phyloP scores from a whole-genome alignment of 2,329 filamentous ascomycete genomes.

The Cladophialophora immunda region DNA sequence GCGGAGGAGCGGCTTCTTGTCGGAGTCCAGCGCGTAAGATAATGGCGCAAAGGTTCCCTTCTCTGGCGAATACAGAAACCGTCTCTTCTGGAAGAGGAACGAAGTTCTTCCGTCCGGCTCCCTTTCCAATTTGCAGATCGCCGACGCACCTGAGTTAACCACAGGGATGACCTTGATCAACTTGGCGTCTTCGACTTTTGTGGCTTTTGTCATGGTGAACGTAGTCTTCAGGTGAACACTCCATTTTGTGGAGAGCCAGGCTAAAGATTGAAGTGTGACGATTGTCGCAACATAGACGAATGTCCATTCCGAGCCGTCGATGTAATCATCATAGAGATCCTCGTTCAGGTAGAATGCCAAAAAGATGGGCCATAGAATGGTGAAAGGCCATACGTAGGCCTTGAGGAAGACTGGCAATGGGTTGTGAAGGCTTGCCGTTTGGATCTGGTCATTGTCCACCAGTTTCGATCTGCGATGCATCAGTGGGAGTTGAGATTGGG shows the following conservation, averaged over 20 bases:
- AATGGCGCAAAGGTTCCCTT: constrained; percentile 81
- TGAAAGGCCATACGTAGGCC: constrained; percentile 91
- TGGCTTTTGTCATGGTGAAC: constrained; percentile 80
- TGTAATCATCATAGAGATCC: constrained; percentile 88
- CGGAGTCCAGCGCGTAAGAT: constrained; percentile 81
- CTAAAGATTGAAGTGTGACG: constrained; percentile 82
- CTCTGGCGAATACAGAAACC: constrained; percentile 82
- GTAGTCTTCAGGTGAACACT: constrained; percentile 84
- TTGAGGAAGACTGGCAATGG: constrained; percentile 83
- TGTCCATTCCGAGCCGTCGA: constrained; percentile 95
- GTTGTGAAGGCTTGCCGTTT: constrained; percentile 85
- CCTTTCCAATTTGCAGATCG: constrained; percentile 82
- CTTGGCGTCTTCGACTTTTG: constrained; percentile 74
- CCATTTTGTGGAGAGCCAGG: constrained; percentile 98
- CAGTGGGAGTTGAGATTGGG: constrained; percentile 8
- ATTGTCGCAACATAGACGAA: constrained; percentile 93
- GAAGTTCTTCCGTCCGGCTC: constrained; percentile 80
- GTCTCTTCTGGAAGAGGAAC: constrained; percentile 97
- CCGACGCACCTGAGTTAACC: constrained; percentile 85
- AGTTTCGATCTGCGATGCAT: constrained; percentile 56
- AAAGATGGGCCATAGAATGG: constrained; percentile 90
- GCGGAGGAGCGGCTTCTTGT: constrained; percentile 81
- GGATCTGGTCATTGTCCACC: constrained; percentile 90
- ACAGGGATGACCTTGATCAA: constrained; percentile 93
- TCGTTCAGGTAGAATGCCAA: constrained; percentile 84